Base-by-base conservation (phyloP, 352 stramenopile species). In the Phytophthora lateralis region DNA sequence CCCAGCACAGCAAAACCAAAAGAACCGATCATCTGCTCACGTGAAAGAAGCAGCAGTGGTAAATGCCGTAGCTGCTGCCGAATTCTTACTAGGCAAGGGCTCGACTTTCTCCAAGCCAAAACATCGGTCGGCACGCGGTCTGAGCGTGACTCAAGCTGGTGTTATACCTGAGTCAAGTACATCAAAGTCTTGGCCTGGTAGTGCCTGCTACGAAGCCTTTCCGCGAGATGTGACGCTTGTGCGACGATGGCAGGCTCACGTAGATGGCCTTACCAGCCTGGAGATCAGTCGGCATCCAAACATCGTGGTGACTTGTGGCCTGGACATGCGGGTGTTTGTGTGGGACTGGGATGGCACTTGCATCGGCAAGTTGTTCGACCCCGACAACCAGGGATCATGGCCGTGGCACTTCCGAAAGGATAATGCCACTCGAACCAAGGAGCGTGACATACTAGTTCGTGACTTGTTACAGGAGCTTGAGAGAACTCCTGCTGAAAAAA, bases 321-420 rank as follows among this genome's bases (percentile, higher is more conserved):
- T 90, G 39, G 83, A 92, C 49, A 88, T 85, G 71, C 65, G 69
- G 2, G 78, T 92, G 4, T 90, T 80, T 49, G 66, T 92, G 4
- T 92, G 80, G 83, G 75, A 79, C 38, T 92, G 83, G 83, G 56
- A 84, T 24, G 80, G 80, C 0, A 34, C 29, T n/a, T 86, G 74
- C 27, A 47, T 90, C 0, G 83, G 83, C 1, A 88, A 87, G 37
- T 55, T 90, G 2, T 90, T 89, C 55, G 82, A 88, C 14, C 67
- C 73, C 0, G 83, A 92, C 26, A 88, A 85, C 20, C 55, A 76
- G 8, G 74, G 71, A 0, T 39, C 52, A 0, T 83, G 63, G 55
- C 59, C 55, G 27, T 92, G 83, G 83, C 66, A 55, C 2, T 92
- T 92, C 47, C 52, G 45, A 5, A 82, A 84, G 24, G 70, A 90